phyloP scores from a whole-genome alignment of 2,329 filamentous ascomycete genomes.

The Colletotrichum tabaci region DNA sequence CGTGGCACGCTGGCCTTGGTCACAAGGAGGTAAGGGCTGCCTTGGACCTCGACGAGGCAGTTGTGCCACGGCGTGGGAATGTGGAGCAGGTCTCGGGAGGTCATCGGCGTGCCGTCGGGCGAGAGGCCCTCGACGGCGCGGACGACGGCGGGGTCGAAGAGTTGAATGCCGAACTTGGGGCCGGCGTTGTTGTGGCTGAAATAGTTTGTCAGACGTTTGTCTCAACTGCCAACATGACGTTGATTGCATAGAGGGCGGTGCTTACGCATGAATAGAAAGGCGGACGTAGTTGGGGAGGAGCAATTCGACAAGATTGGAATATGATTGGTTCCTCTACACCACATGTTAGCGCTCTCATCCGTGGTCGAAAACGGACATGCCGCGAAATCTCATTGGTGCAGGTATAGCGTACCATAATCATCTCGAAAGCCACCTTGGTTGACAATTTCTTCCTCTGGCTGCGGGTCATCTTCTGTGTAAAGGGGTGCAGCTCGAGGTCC shows the following conservation, averaged over 20 bases:
- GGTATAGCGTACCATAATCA: slow-evolving; percentile 48
- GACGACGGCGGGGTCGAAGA: slow-evolving; percentile 52
- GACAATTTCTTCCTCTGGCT: slow-evolving; percentile 50
- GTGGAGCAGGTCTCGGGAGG: slow-evolving; percentile 48
- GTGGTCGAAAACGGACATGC: neutral
- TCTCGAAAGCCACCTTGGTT: slow-evolving; percentile 51
- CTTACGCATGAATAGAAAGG: slow-evolving; percentile 63
- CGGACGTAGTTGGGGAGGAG: slow-evolving; percentile 61
- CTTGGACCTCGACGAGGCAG: slow-evolving; percentile 51
- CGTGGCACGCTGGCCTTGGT: slow-evolving; percentile 44
- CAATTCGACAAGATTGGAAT: slow-evolving; percentile 63
- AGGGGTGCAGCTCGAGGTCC: slow-evolving; percentile 48
- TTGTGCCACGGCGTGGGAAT: slow-evolving; percentile 62
- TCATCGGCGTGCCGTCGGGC: slow-evolving; percentile 42
- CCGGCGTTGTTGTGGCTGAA: slow-evolving; percentile 55
- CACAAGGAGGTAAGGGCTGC: slow-evolving; percentile 42
- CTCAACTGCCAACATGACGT: neutral
- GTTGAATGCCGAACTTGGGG: slow-evolving; percentile 59
- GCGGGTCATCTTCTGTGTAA: slow-evolving; percentile 46
- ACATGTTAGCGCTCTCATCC: neutral
- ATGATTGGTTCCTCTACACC: slow-evolving; percentile 60
- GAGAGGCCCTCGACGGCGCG: slow-evolving; percentile 52
- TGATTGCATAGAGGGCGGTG: neutral
- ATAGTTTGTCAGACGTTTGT: neutral
- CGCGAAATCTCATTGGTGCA: neutral